These are phyloP conservation scores for Endothia cerciana DNA, from an alignment of 2,329 filamentous ascomycete genomes.

Conservation along the genomic window DNA sequence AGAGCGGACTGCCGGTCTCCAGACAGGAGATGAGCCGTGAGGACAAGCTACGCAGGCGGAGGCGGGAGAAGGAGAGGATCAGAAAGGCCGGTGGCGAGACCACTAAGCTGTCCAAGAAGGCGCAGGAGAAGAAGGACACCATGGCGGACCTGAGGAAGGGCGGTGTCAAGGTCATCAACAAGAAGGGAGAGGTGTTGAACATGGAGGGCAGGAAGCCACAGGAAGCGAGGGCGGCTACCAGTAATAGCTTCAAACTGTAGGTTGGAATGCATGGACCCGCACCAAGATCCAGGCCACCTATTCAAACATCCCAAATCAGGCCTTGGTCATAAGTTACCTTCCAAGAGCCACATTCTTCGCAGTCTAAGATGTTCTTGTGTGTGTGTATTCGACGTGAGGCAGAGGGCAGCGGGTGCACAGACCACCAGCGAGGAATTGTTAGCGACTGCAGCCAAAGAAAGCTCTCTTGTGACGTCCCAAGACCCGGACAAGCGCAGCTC, in stretches of 20 bases:
- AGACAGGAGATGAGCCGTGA: constrained; percentile 87
- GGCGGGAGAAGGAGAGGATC: constrained; percentile 84
- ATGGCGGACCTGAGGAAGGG: constrained; percentile 61
- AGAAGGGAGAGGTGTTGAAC: constrained; percentile 83
- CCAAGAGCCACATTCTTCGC: not conserved
- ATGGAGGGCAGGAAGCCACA: constrained; percentile 79
- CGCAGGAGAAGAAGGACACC: constrained; percentile 55
- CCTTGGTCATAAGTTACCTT: too few relatives aligned
- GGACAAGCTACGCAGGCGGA: constrained; percentile 75
- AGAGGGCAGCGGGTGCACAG: not conserved
- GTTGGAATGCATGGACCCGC: not conserved
- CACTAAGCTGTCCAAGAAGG: constrained; percentile 62
- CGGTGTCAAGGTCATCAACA: constrained; percentile 88
- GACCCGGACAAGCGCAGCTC: constrained; percentile 10
- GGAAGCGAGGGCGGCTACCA: constrained; percentile 53
- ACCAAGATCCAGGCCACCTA: too few relatives aligned
- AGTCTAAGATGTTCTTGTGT: not conserved
- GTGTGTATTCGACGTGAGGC: not conserved
- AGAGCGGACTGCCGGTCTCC: constrained; percentile 76
- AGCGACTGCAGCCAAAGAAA: not conserved
- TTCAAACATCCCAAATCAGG: not conserved
- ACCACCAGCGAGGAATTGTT: constrained; percentile 12
- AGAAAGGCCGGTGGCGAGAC: constrained; percentile 64
- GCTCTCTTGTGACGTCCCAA: constrained; percentile 23
- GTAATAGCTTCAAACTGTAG: constrained; percentile 66